Conservation (phyloP, 2,329 filamentous ascomycete genomes). For the Colletotrichum karsti region DNA sequence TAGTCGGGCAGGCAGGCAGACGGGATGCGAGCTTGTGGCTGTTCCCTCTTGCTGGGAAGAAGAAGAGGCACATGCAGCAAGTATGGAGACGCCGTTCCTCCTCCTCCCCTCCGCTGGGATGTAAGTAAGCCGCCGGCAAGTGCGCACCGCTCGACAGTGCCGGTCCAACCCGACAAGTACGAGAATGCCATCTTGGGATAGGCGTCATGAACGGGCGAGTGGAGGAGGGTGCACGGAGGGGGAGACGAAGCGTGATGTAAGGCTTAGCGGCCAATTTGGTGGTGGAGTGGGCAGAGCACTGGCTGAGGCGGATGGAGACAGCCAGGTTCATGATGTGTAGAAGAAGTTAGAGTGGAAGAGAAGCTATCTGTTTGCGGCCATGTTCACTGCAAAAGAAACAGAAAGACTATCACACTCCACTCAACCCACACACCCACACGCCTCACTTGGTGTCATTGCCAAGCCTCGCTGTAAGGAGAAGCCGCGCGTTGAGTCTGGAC, state of each 20-base stretch:
- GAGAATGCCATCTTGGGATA: neutral
- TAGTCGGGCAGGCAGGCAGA: neutral
- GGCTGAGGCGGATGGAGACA: neutral
- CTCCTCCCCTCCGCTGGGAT: neutral
- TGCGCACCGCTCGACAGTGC: neutral
- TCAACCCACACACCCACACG: neutral
- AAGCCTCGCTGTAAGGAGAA: neutral
- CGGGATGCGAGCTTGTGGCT: conserved; percentile 7
- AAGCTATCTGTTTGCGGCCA: conserved; percentile 27
- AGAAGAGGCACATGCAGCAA: neutral
- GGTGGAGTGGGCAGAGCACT: neutral
- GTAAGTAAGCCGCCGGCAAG: neutral
- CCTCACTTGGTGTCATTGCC: neutral
- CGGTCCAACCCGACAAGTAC: neutral
- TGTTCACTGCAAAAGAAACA: conserved; percentile 6
- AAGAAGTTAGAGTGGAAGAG: neutral
- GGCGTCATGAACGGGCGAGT: neutral
- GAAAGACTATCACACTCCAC: neutral
- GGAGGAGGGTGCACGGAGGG: neutral
- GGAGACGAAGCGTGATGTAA: conserved; percentile 16
- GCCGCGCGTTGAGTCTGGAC: conserved; percentile 4
- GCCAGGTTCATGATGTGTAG: neutral
- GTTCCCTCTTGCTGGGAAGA: neutral
- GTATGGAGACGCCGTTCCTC: conserved; percentile 4
- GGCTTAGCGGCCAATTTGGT: conserved; percentile 20